Base-by-base conservation (phyloP, 768 basidiomycete genomes). In the Mycena rosella region DNA sequence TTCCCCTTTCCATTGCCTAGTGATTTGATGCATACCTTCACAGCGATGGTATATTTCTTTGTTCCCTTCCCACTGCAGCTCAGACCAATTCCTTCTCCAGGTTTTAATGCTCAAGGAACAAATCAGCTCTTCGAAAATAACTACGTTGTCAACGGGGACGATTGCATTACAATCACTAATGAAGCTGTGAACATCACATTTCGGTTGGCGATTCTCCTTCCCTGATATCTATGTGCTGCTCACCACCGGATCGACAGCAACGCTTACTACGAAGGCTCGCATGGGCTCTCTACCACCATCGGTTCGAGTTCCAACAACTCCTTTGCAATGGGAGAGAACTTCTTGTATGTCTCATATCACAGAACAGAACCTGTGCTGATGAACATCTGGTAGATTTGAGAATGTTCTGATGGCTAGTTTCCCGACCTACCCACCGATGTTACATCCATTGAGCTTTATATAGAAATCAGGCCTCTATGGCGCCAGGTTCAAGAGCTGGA, bases 401-500 rank as follows among this genome's bases (percentile, higher is more conserved):
- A 56, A 56, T 59, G 63, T 57, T 53, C 49, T 65, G 40, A 72
- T 36, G 55, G 51, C 57, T 63, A 53, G 56, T 49, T 57, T 36
- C 36, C 47, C 54, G 44, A 49, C 54, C 36, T 38, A 60, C 32
- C 47, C 38, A 56, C 24, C 17, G 45, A 64, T 56, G 26, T 57
- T 62, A 44, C 60, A 60, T 51, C 48, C 38, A 60, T 60, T 60
- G 49, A 60, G 36, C 49, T 57, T 58, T 36, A 34, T 60, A 63
- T 74, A 76, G 48, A 73, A 76, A 52, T 71, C 75, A 55, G 71
- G 77, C 11, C 70, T 81, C 17, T 81, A 82, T 53, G 80, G 69
- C 9, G 81, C 80, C 17, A 74, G 80, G n/a, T 82, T 81, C 75
- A 81, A 81, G 76, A 81, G 81, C 70, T 81, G 77, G 80, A 79